Conservation (phyloP, 164 flowering plant genomes). For the Stephania japonica region DNA sequence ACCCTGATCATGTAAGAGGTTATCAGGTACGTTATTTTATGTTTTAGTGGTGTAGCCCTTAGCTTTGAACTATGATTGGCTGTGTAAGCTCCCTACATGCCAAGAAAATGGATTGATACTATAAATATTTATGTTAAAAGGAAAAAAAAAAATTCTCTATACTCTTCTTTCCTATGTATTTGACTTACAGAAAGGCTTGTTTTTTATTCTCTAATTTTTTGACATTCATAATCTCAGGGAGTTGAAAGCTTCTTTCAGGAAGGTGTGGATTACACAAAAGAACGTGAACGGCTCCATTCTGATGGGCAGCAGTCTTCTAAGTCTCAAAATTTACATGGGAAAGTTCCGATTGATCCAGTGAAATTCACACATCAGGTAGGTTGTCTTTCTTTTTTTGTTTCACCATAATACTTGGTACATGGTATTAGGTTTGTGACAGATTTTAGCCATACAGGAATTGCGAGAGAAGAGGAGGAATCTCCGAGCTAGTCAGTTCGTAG, state of each 20-base stretch:
- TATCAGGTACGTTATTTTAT: conserved; percentile 35
- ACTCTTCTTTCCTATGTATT: background rate
- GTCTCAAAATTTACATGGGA: conserved; percentile 18
- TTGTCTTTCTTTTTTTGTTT: background rate
- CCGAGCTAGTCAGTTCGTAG: conserved; percentile 45
- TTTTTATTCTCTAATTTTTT: background rate
- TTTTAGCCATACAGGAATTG: conserved; percentile 36
- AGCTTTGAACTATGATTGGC: background rate
- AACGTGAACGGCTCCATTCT: conserved; percentile 6
- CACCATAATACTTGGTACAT: background rate
- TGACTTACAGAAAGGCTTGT: background rate
- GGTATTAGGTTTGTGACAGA: conserved; percentile 13
- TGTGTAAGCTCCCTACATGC: background rate
- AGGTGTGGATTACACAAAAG: conserved; percentile 17
- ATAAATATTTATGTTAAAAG: background rate
- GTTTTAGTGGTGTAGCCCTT: background rate
- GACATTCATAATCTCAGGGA: conserved; percentile 15
- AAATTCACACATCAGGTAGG: conserved; percentile 66
- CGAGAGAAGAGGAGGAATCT: conserved; percentile 51
- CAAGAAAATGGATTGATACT: background rate
- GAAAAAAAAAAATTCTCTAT: background rate
- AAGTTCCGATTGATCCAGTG: conserved; percentile 41
- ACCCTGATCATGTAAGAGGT: conserved; percentile 32
- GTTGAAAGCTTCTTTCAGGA: conserved; percentile 24
- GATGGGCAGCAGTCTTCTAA: conserved; percentile 28